Base-by-base conservation (phyloP, 1,284 basidiomycete genomes). In the Cryptococcus maquisensis region DNA sequence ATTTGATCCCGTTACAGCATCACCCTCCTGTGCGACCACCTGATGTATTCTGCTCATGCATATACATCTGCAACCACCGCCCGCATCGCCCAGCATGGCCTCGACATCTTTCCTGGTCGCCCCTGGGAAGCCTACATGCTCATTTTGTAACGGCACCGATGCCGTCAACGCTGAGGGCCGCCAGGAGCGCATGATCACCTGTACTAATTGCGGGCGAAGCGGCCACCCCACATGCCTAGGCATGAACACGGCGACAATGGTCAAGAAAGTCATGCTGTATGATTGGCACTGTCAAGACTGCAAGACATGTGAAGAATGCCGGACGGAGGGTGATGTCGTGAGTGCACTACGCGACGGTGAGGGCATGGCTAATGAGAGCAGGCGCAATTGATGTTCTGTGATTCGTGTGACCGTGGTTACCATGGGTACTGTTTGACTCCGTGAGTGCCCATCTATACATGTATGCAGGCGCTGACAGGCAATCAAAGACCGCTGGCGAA, bases 381-480 rank as follows among this genome's bases (percentile, higher is more conserved):
- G 90, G 84, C 81, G 53, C 81, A 84, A 54, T 86, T 98, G 65
- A 77, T 98, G 60, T 89, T 98, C 65, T 98, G 95, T 74, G 95
- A 98, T 78, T 83, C 81, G 49, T 98, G 95, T 73, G 95, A 98
- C 79, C 81, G 92, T 79, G 92, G 90, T 37, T 97, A 90, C 89
- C 95, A 98, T 73, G 85, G 86, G 78, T 84, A 88, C 65, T 97
- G 94, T 75, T 80, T 97, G 47, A 71, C 80, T 18, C 91, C 92
- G 64, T 78, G 72, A 37, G 74, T 79, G 28, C 44, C 8, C 28
- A 26, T 2, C 13, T 20, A n/a, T 12, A 24, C 18, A 46, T 36
- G 16, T 20, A 24, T 5, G 16, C 24, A 40, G 39, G n/a, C n/a
- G 23, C 43, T 44, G 43, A 24, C 16, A 10, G 10, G 10, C 13